phyloP scores from a whole-genome alignment of 2,329 filamentous ascomycete genomes.

The Microcyclospora tardicrescens region DNA sequence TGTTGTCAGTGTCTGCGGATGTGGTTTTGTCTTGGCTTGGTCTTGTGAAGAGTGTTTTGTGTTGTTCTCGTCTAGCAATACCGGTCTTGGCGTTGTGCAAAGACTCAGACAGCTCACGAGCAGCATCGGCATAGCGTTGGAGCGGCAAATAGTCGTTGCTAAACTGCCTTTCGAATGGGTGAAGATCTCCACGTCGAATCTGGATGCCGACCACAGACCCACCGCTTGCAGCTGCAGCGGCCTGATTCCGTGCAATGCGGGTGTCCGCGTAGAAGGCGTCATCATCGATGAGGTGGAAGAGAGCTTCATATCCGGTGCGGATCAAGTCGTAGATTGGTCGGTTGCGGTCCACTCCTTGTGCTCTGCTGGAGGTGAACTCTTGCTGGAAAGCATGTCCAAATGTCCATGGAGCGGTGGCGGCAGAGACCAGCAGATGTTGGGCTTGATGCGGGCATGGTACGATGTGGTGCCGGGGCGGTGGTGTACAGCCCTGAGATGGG shows the following conservation, averaged over 20 bases:
- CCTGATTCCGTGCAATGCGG: conserved; percentile 45
- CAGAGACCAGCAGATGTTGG: conserved; percentile 60
- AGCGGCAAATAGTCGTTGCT: conserved; percentile 65
- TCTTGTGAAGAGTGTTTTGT: neutral
- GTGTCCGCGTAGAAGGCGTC: conserved; percentile 53
- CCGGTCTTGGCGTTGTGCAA: conserved; percentile 1
- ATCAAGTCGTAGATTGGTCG: conserved; percentile 55
- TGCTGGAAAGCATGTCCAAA: conserved; percentile 49
- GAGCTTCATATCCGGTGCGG: conserved; percentile 55
- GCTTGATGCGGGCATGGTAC: conserved; percentile 68
- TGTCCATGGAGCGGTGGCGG: conserved; percentile 50
- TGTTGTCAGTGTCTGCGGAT: conserved; percentile 58
- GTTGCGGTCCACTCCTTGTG: conserved; percentile 27
- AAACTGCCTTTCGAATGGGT: conserved; percentile 72
- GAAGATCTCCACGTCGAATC: conserved; percentile 65
- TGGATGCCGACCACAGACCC: conserved; percentile 58
- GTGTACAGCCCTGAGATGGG: conserved; percentile 51
- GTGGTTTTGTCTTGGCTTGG: conserved; percentile 12
- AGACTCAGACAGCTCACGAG: conserved; percentile 14
- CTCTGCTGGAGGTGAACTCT: conserved; percentile 35
- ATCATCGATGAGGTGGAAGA: conserved; percentile 56
- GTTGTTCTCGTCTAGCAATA: neutral
- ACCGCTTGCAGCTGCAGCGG: conserved; percentile 31
- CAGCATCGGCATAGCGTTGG: conserved; percentile 51
- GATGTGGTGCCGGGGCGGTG: conserved; percentile 62